Evolutionary conservation across 179 eudicot species (phyloP).

Genomic region (Monotropa hypopitys): DNA sequence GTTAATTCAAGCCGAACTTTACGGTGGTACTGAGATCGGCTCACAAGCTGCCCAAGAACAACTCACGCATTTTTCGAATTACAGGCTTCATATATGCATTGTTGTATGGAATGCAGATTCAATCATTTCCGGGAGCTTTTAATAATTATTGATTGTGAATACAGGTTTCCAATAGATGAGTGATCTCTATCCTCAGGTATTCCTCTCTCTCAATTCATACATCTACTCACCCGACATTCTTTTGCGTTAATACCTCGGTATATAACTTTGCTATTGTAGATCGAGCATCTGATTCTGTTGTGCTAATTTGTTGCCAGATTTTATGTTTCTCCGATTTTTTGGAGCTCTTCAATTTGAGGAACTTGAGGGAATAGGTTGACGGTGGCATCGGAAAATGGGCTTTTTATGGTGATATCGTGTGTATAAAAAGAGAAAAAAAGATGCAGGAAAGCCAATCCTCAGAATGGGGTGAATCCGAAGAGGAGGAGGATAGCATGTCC

Average conservation of each 20-base stretch:
- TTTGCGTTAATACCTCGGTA: background rate
- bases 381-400: background rate
- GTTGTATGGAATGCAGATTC: no score
- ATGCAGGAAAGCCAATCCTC: slow-evolving; percentile 31
- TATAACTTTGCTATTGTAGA: background rate
- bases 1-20: no score
- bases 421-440: background rate
- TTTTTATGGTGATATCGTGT: background rate
- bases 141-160: no score
- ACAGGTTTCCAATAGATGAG: background rate
- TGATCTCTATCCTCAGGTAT: background rate
- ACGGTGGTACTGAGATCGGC: no score
- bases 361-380: background rate
- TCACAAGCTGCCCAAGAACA: no score
- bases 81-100: no score
- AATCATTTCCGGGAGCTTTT: no score
- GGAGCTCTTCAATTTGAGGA: background rate
- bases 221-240: background rate
- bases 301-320: background rate
- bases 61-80: no score
- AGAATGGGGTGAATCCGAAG: slow-evolving; percentile 14
- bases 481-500: slow-evolving; percentile 36
- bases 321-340: background rate
- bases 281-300: background rate
- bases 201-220: background rate